Base-by-base conservation (phyloP, 129 eudicot genomes). In the Gnaphalium uliginosum region DNA sequence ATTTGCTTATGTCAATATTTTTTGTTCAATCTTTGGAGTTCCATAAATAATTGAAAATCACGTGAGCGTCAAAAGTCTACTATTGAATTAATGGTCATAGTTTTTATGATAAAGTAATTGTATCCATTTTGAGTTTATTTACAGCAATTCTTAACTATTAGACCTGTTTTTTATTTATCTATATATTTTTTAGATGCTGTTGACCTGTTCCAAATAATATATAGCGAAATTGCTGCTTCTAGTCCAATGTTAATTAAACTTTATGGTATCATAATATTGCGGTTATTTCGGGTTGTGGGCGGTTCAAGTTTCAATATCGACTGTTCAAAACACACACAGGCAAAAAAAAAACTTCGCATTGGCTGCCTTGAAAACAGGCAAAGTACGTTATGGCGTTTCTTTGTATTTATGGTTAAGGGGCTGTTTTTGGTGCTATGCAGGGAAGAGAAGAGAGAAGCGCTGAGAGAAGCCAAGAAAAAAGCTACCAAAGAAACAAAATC, bases 391-490 rank as follows among this genome's bases (percentile, higher is more conserved):
- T 58, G 15, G 3, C 13, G 43, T 43, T 56, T 54, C 27, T 74
- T 74, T 59, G 23, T 22, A 26, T 68, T 21, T 27, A 0, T 66
- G 32, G 5, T 25, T 39, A 46, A 17, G 7, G 21, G 5, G 7
- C 10, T 43, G 25, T 32, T 22, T 65, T 4, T 43, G 23, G 26
- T 70, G 71, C 35, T 26, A 70, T 77, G 63, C 89, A 92, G 98
- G 76, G 92, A 92, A 82, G 90, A 79, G 76, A 92, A 87, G 81
- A 78, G 98, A 62, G 66, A 75, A 62, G 95, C 92, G 22, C 33
- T 81, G 27, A 85, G 89, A 80, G 87, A 83, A 81, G 79, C 72
- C n/a, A 79, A 72, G 75, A 78, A 79, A 75, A 76, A 86, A 48
- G 46, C 53, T 35, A 7, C 46, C 6, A 73, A 74, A 41, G 77